Evolutionary conservation across 805 yeast species (phyloP).

Genomic region (Monosporozyma servazzii): DNA sequence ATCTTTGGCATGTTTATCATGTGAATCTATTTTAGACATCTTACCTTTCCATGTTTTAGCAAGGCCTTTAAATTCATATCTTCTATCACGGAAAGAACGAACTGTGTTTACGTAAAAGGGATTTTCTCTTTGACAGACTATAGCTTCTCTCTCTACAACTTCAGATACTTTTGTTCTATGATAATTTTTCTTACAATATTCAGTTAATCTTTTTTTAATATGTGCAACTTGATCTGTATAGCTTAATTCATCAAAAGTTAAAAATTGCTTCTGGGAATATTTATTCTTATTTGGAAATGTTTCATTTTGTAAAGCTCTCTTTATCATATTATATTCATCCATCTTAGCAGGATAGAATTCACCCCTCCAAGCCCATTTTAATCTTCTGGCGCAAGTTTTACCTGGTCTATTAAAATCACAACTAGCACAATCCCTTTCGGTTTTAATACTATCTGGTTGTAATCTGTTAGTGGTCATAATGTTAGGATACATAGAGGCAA

Average conservation of each 20-base stretch:
- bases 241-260: conserved; percentile 67
- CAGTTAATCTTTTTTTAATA: conserved; percentile 69
- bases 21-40: conserved; percentile 41
- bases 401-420: conserved; percentile 97
- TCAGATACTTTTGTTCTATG: conserved; percentile 74
- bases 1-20: conserved; percentile 57
- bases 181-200: conserved; percentile 78
- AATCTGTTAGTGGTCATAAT: conserved; percentile 95
- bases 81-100: conserved; percentile 85
- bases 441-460: conserved; percentile 96
- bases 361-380: conserved; percentile 98
- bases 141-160: conserved; percentile 81
- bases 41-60: conserved; percentile 94
- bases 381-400: conserved; percentile 79
- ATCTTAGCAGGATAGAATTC: conserved; percentile 85
- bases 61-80: conserved; percentile 88
- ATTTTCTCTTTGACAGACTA: conserved; percentile 93
- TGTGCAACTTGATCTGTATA: conserved; percentile 68
- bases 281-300: conserved; percentile 55
- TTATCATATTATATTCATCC: conserved; percentile 86
- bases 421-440: conserved; percentile 91
- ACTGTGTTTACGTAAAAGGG: conserved; percentile 96
- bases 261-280: conserved; percentile 44
- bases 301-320: conserved; percentile 72
- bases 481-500: conserved; percentile 98